Conservation (phyloP, 257 asterid species). For the Salvia miltiorrhiza region DNA sequence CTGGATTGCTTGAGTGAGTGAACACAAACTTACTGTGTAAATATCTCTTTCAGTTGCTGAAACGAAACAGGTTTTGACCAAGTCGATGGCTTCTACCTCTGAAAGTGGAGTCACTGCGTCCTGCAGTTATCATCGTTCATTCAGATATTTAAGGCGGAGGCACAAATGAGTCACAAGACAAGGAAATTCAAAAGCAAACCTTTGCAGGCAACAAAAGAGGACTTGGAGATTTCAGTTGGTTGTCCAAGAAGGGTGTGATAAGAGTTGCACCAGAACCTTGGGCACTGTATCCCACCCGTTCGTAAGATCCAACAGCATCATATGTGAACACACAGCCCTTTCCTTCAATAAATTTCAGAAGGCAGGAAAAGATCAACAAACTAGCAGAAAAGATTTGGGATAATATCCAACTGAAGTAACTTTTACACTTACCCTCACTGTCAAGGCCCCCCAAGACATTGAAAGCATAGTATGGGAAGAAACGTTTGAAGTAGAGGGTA, state of each 20-base stretch:
- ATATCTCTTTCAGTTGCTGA: constrained; percentile 84
- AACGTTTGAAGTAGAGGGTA: constrained; percentile 85
- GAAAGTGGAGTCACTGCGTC: constrained; percentile 76
- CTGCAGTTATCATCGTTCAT: constrained; percentile 31
- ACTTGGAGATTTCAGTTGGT: constrained; percentile 67
- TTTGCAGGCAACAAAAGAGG: constrained; percentile 53
- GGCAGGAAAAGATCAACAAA: constrained; percentile 9
- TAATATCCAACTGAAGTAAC: neutral
- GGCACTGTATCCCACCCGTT: constrained; percentile 96
- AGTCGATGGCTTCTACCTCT: constrained; percentile 76
- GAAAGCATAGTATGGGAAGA: constrained; percentile 87
- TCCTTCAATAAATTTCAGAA: constrained; percentile 38
- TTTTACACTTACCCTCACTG: constrained; percentile 58
- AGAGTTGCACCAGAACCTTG: constrained; percentile 96
- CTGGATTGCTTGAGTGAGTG: neutral
- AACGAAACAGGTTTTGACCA: constrained; percentile 80
- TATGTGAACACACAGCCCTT: constrained; percentile 97
- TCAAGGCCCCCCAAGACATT: constrained; percentile 96
- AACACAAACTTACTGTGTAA: constrained; percentile 52
- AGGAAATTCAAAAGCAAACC: constrained; percentile 38
- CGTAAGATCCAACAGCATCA: constrained; percentile 96
- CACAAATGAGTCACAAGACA: constrained; percentile 28
- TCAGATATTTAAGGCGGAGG: constrained; percentile 12
- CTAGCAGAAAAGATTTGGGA: neutral
- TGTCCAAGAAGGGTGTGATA: constrained; percentile 92